Evolutionary conservation across 2,329 filamentous ascomycete species (phyloP), one percentile per base, ranked within the genome.

Genomic region (Scytalidium sp.): DNA sequence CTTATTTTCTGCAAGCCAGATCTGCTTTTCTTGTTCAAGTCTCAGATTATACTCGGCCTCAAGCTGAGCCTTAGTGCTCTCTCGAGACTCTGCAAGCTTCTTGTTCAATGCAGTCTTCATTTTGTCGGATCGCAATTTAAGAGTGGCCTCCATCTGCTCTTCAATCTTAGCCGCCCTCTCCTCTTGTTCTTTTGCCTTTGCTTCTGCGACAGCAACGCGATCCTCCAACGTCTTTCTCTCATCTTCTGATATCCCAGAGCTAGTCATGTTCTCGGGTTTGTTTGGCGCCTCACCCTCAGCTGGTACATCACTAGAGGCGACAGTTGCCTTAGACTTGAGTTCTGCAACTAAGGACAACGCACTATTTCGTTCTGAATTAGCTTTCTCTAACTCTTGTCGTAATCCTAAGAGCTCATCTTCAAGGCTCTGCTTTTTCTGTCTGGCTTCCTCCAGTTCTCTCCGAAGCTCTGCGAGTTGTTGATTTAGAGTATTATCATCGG

Each of bases 21-120:
- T 85, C 51, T 79, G 75, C 59, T 79, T 79, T 63, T 86, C 82
- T 59, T 84, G 84, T 59, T 85, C 80, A 29, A 85, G 59, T 54
- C 73, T 75, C 42, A 82, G 67, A 3, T 70, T 65, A 47, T 70
- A 71, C 40, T 76, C 70, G 10, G 64, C 64, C 55, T 75, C 65
- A 32, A 79, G 56, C 59, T 80, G 80, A 51, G 76, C 74, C 60
- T 81, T 81, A 47, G 81, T 73, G 49, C 73, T 65, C 39, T 74
- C 70, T 53, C 70, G 75, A 10, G 75, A 69, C 45, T 84, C 80
- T 8, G 65, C 69, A 15, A 96, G 75, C 63, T 87, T 90, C 63
- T 81, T 84, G 60, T 84, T 86, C 45, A 90, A 70, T 2, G 79
- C 70, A 19, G 80, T 75, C 61, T 84, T 87, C 85, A 90, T 87